A percentile compares a stretch with the other conserved stretches of the same genome.
These are phyloP conservation scores for Aspergillus mulundensis DNA, from an alignment of 495 filamentous ascomycete species.

Conservation along the genomic window DNA sequence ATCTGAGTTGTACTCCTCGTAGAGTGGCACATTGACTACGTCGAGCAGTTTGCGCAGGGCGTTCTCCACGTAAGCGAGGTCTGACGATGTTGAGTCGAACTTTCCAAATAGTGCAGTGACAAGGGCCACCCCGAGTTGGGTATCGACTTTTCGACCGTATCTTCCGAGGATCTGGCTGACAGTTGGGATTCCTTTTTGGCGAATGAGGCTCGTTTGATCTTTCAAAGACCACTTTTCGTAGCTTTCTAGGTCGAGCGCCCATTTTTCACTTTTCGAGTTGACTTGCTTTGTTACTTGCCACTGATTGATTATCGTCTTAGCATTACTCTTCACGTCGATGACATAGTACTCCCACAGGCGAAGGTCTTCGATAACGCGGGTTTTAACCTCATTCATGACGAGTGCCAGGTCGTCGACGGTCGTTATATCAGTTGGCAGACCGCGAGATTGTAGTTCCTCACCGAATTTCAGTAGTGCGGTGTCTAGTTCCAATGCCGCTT, in stretches of 20 bases:
- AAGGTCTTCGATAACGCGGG: slow-evolving; percentile 68
- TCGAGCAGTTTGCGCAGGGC: slow-evolving; percentile 64
- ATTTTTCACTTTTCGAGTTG: slow-evolving; percentile 27
- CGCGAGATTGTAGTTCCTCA: slow-evolving; percentile 58
- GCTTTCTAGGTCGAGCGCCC: slow-evolving; percentile 22
- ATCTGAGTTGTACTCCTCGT: slow-evolving; percentile 86
- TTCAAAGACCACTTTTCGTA: slow-evolving; percentile 50
- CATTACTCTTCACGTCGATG: slow-evolving; percentile 70
- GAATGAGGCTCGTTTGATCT: slow-evolving; percentile 58
- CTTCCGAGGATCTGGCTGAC: slow-evolving; percentile 72
- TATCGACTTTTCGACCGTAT: slow-evolving; percentile 65
- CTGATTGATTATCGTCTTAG: slow-evolving; percentile 59
- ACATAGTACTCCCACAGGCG: slow-evolving; percentile 93
- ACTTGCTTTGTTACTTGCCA: slow-evolving; percentile 50
- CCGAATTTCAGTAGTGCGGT: slow-evolving; percentile 76
- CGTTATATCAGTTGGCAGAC: slow-evolving; percentile 69
- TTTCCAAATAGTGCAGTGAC: slow-evolving; percentile 66
- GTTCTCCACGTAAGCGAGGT: slow-evolving; percentile 37
- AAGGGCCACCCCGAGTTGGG: slow-evolving; percentile 63
- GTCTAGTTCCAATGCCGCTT: slow-evolving; percentile 83
- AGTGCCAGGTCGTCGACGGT: slow-evolving; percentile 68
- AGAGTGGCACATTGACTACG: slow-evolving; percentile 80
- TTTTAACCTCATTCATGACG: slow-evolving; percentile 81
- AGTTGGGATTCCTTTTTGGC: slow-evolving; percentile 59
- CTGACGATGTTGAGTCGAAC: slow-evolving; percentile 48